These are phyloP conservation scores for Botrytis fabae DNA, from an alignment of 2,329 filamentous ascomycete genomes.

Conservation along the genomic window DNA sequence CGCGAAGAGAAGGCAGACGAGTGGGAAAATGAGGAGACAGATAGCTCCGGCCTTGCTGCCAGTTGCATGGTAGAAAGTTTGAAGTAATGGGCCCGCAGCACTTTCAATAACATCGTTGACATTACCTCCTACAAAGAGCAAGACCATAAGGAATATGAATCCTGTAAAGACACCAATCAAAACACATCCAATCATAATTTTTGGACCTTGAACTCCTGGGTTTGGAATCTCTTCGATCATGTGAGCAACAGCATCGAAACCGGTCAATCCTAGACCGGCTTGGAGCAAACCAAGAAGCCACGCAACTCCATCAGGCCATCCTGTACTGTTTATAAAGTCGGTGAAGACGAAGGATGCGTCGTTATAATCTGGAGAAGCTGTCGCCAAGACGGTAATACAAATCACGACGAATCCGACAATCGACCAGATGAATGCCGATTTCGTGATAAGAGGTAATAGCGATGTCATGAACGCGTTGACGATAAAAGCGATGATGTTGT, in stretches of 20 bases:
- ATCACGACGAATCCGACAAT: slow-evolving; percentile 53
- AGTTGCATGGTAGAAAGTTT: slow-evolving; percentile 53
- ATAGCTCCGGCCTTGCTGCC: slow-evolving; percentile 41
- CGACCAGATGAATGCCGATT: slow-evolving; percentile 54
- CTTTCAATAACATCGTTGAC: slow-evolving; percentile 47
- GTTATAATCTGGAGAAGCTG: slow-evolving; percentile 53
- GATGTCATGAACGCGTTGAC: slow-evolving; percentile 53
- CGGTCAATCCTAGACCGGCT: slow-evolving; percentile 54
- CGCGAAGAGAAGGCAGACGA: slow-evolving; percentile 64
- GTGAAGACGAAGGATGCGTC: slow-evolving; percentile 54
- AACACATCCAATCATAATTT: slow-evolving; percentile 51
- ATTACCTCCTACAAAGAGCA: slow-evolving; percentile 38
- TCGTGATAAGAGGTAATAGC: slow-evolving; percentile 51
- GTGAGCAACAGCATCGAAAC: slow-evolving; percentile 43
- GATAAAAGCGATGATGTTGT: slow-evolving; percentile 47
- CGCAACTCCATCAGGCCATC: slow-evolving; percentile 51
- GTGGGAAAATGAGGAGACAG: slow-evolving; percentile 50
- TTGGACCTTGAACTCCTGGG: slow-evolving; percentile 51
- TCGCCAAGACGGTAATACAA: slow-evolving; percentile 52
- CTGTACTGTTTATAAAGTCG: slow-evolving; percentile 55
- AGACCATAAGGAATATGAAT: slow-evolving; percentile 35
- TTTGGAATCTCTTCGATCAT: slow-evolving; percentile 57
- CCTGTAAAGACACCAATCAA: slow-evolving; percentile 50
- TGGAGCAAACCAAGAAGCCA: slow-evolving; percentile 55
- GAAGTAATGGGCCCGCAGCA: slow-evolving; percentile 49